These are phyloP conservation scores for Phytophthora brassicae DNA, from an alignment of 352 stramenopile species.

Conservation along the genomic window DNA sequence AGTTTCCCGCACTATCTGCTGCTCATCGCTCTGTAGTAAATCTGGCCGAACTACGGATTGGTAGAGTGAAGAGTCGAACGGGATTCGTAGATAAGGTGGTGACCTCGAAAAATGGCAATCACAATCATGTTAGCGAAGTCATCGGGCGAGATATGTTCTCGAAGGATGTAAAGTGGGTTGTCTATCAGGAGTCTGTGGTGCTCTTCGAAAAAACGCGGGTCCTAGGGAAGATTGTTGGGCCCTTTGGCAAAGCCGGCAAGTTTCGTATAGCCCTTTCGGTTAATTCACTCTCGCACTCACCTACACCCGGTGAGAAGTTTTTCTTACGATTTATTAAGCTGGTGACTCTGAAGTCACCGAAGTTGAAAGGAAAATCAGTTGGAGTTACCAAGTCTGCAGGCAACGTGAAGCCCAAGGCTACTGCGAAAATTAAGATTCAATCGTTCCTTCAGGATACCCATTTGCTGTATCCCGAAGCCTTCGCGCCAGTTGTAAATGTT, in stretches of 20 bases:
- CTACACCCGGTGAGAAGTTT: conserved; percentile 42
- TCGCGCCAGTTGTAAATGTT: not conserved
- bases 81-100: conserved; percentile 66
- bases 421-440: not conserved
- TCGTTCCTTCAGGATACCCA: conserved; percentile 45
- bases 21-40: conserved; percentile 18
- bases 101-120: conserved; percentile 5
- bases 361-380: conserved; percentile 20
- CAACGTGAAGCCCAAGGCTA: conserved; percentile 2
- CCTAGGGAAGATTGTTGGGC: conserved; percentile 57
- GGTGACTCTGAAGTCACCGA: conserved; percentile 38
- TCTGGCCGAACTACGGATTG: conserved; percentile 49
- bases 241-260: conserved; percentile 86
- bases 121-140: conserved; percentile 27
- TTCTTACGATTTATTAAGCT: conserved; percentile 70
- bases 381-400: not conserved
- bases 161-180: conserved; percentile 70
- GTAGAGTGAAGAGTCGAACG: conserved; percentile 65
- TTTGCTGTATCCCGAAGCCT: conserved; percentile 52
- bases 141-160: conserved; percentile 78
- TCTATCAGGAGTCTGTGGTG: conserved; percentile 56
- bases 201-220: conserved; percentile 40
- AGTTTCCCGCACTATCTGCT: conserved; percentile 8
- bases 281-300: not conserved
- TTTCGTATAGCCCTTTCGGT: conserved; percentile 47